These are phyloP conservation scores for Trichocomaceae sp. DNA, from an alignment of 2,329 filamentous ascomycete species.

Conservation along the genomic window DNA sequence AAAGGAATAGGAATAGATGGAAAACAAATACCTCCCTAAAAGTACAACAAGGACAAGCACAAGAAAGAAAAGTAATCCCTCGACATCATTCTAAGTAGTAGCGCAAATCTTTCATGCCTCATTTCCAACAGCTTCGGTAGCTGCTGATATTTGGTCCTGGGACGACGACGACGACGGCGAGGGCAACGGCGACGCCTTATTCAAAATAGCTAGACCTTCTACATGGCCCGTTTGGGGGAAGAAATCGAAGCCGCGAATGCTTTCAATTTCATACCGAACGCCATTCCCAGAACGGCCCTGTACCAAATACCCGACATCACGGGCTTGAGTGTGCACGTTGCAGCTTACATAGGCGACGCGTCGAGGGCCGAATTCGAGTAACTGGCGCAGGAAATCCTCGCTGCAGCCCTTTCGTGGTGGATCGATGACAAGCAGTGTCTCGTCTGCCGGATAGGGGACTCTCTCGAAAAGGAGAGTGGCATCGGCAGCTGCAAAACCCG, in stretches of 20 bases:
- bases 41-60: too few species aligned
- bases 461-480: conserved; percentile 74
- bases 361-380: conserved; percentile 68
- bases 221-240: conserved; percentile 80
- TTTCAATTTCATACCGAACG: conserved; percentile 74
- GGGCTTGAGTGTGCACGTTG: conserved; percentile 94
- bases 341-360: conserved; percentile 92
- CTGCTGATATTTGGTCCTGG: not conserved
- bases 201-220: conserved; percentile 57
- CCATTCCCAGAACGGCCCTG: conserved; percentile 48
- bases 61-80: too few species aligned
- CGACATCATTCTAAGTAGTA: too few species aligned
- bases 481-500: conserved; percentile 83
- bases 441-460: conserved; percentile 65
- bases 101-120: not conserved
- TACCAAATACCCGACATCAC: conserved; percentile 84
- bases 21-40: not conserved
- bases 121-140: not conserved
- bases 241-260: conserved; percentile 87
- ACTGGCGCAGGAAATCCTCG: conserved; percentile 70
- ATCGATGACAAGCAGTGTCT: conserved; percentile 92
- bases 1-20: not conserved
- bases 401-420: conserved; percentile 96
- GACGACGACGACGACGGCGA: conserved; percentile 13
- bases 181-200: conserved; percentile 28